Conservation (phyloP, 805 yeast species). For the Zygosaccharomyces bailii region DNA sequence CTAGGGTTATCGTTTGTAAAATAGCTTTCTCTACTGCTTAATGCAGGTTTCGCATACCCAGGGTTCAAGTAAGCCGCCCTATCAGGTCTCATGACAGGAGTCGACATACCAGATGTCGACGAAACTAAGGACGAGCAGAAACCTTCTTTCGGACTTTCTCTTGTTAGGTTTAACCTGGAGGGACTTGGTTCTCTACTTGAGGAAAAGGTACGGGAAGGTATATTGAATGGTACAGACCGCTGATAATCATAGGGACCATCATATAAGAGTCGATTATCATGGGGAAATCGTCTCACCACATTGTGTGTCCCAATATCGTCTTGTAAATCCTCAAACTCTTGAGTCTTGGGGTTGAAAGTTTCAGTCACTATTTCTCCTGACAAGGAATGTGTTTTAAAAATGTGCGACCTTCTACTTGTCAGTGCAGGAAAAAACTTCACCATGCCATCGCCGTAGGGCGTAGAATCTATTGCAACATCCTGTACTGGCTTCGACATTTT, state of each 20-base stretch:
- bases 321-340: conserved; percentile 25
- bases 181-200: conserved; percentile 9
- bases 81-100: conserved; percentile 9
- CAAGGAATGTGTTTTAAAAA: conserved; percentile 51
- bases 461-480: conserved; percentile 62
- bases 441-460: conserved; percentile 34
- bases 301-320: conserved; percentile 10
- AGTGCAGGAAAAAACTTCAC: conserved; percentile 35
- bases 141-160: conserved; percentile 11
- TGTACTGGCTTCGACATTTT: conserved; percentile 47
- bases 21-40: conserved; percentile 3
- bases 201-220: neutral
- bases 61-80: conserved; percentile 7
- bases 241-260: conserved; percentile 8
- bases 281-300: conserved; percentile 8
- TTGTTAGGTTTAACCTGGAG: neutral
- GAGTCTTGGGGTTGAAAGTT: conserved; percentile 33
- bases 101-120: conserved; percentile 12
- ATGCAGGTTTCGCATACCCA: neutral
- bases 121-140: conserved; percentile 12
- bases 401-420: conserved; percentile 32
- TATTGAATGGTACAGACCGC: neutral
- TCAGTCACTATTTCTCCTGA: conserved; percentile 34
- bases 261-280: conserved; percentile 9
- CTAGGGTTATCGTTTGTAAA: conserved; percentile 5